Percentiles rank a stretch among this genome's conserved stretches.
phyloP scores from a whole-genome alignment of 495 filamentous ascomycete species.

The Venustampulla echinocandica region DNA sequence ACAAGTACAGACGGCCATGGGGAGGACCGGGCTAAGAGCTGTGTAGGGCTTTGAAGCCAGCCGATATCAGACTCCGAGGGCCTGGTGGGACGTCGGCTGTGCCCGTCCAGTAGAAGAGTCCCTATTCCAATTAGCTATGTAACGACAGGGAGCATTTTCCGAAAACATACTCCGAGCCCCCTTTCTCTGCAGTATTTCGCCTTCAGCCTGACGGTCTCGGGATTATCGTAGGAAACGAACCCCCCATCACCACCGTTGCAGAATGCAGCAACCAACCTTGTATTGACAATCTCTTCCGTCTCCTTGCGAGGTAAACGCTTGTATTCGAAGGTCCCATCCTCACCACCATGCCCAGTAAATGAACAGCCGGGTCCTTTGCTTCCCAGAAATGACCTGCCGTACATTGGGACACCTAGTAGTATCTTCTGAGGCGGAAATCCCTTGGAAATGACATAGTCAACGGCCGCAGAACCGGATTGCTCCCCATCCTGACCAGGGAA shows the following conservation, averaged over 20 bases:
- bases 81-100: conserved; percentile 60
- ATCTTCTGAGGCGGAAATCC: conserved; percentile 69
- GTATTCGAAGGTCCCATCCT: conserved; percentile 81
- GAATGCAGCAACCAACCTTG: conserved; percentile 55
- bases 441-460: conserved; percentile 54
- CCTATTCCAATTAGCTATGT: conserved; percentile 32
- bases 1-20: too few species aligned
- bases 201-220: conserved; percentile 75
- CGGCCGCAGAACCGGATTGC: conserved; percentile 56
- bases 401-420: conserved; percentile 70
- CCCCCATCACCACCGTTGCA: conserved; percentile 77
- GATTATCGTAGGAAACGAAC: conserved; percentile 82
- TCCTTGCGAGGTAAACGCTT: conserved; percentile 63
- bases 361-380: conserved; percentile 53
- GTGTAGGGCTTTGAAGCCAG: conserved; percentile 66
- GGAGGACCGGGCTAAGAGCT: conserved; percentile 7
- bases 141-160: background rate
- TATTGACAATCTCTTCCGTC: conserved; percentile 61
- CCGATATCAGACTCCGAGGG: conserved; percentile 62
- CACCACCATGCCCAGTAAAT: conserved; percentile 56
- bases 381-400: conserved; percentile 72
- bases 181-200: conserved; percentile 70
- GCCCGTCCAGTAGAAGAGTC: conserved; percentile 90
- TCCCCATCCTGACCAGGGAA: conserved; percentile 50
- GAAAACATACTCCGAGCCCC: conserved; percentile 51